Evolutionary conservation across 2,329 filamentous ascomycete species (phyloP).

Genomic region (Fusarium pininemorale): DNA sequence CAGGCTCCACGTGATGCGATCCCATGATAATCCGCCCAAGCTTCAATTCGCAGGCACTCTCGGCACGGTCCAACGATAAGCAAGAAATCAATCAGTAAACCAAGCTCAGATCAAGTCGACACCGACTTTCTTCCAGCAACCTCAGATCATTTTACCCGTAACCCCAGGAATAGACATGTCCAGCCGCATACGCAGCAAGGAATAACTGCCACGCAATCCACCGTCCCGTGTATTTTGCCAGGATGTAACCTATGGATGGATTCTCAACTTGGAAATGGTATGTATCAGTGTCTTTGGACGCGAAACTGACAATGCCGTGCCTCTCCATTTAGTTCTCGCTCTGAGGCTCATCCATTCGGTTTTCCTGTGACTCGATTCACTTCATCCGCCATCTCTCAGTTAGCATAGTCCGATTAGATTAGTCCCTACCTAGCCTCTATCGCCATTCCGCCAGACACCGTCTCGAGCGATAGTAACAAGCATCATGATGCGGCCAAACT

Average conservation of each 20-base stretch:
- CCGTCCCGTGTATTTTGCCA: neutral
- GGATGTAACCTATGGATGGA: neutral
- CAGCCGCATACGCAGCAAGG: slow-evolving; percentile 12
- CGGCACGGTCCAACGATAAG: slow-evolving; percentile 14
- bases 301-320: slow-evolving; percentile 28
- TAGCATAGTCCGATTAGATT: slow-evolving; percentile 24
- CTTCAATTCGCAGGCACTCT: neutral
- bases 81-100: neutral
- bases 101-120: slow-evolving; percentile 25
- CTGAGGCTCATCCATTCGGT: neutral
- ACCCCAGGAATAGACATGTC: slow-evolving; percentile 1
- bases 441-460: slow-evolving; percentile 2
- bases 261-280: slow-evolving; percentile 18
- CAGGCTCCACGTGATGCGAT: slow-evolving; percentile 28
- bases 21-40: slow-evolving; percentile 3
- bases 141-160: neutral
- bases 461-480: slow-evolving; percentile 5
- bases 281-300: slow-evolving; percentile 23
- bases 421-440: slow-evolving; percentile 10
- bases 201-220: neutral
- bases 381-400: slow-evolving; percentile 5
- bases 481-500: slow-evolving; percentile 5
- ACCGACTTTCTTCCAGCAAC: slow-evolving; percentile 35
- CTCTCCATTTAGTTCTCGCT: slow-evolving; percentile 12
- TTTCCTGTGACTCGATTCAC: neutral